phyloP scores from a whole-genome alignment of 2,329 filamentous ascomycete species.

The Talaromyces sp. region DNA sequence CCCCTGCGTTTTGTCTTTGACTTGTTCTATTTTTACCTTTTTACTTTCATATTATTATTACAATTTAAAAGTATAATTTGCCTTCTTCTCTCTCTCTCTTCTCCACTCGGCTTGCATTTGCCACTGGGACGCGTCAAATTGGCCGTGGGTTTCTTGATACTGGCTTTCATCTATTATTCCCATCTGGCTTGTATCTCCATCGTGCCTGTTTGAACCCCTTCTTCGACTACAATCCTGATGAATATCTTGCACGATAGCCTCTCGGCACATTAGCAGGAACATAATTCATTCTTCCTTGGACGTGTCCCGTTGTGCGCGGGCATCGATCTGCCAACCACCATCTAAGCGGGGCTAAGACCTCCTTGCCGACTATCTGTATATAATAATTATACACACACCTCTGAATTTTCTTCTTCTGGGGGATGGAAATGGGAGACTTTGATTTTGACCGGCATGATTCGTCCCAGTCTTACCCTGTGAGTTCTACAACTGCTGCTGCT shows the following conservation, averaged over 20 bases:
- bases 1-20: not conserved
- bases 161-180: not conserved
- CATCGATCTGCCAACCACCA: not conserved
- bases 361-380: not conserved
- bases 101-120: not conserved
- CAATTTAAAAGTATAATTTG: not conserved
- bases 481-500: not conserved
- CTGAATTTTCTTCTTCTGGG: no score
- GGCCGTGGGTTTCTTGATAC: not conserved
- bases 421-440: no score
- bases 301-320: not conserved
- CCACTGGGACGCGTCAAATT: not conserved
- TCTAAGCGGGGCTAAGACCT: not conserved
- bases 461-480: not conserved
- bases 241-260: not conserved
- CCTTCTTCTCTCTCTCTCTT: not conserved
- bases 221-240: not conserved
- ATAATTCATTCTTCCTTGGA: not conserved
- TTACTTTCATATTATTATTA: not conserved
- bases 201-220: not conserved
- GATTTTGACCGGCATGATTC: not conserved
- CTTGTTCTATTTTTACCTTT: no score
- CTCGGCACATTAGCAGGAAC: not conserved
- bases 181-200: not conserved
- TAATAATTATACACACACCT: not conserved